A percentile compares a stretch with the other conserved stretches of the same genome.
These are phyloP conservation scores for Pseudogymnoascus sp. DNA, from an alignment of 2,329 filamentous ascomycete genomes.

Conservation along the genomic window DNA sequence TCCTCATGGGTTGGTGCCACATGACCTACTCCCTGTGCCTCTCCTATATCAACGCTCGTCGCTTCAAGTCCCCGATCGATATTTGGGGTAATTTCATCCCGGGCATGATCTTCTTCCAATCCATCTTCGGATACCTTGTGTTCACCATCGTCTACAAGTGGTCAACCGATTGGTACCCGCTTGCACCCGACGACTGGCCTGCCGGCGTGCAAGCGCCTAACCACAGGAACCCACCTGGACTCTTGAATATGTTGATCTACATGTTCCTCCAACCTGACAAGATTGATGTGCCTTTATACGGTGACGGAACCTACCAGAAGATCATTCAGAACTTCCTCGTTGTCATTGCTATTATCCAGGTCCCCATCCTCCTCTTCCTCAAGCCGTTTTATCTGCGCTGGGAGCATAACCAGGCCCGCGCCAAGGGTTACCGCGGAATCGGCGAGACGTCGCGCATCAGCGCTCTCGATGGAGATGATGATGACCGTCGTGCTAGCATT, in stretches of 20 bases:
- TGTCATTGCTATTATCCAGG: slow-evolving; percentile 74
- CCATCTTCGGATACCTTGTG: slow-evolving; percentile 94
- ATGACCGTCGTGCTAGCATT: slow-evolving; percentile 58
- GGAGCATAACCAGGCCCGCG: slow-evolving; percentile 85
- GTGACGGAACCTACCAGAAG: slow-evolving; percentile 53
- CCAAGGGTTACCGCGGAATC: slow-evolving; percentile 84
- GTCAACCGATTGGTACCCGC: slow-evolving; percentile 72
- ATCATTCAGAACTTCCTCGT: slow-evolving; percentile 70
- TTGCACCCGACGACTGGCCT: slow-evolving; percentile 27
- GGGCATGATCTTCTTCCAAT: slow-evolving; percentile 99
- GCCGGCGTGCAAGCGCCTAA: slow-evolving; percentile 33
- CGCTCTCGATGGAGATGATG: slow-evolving; percentile 83
- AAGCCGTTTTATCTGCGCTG: slow-evolving; percentile 93
- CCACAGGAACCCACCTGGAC: slow-evolving; percentile 62
- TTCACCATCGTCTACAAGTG: slow-evolving; percentile 96
- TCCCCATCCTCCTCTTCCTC: slow-evolving; percentile 84
- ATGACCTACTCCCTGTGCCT: slow-evolving; percentile 98
- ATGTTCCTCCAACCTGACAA: slow-evolving; percentile 92
- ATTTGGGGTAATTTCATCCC: slow-evolving; percentile 97
- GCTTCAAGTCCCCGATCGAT: slow-evolving; percentile 92
- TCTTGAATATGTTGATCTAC: slow-evolving; percentile 99
- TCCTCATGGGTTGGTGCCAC: slow-evolving; percentile 92
- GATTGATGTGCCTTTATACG: slow-evolving; percentile 66
- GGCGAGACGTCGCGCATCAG: slow-evolving; percentile 83
- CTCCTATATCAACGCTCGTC: slow-evolving; percentile 84